Conservation (phyloP, 495 filamentous ascomycete genomes). For the Durotheca rogersii region DNA sequence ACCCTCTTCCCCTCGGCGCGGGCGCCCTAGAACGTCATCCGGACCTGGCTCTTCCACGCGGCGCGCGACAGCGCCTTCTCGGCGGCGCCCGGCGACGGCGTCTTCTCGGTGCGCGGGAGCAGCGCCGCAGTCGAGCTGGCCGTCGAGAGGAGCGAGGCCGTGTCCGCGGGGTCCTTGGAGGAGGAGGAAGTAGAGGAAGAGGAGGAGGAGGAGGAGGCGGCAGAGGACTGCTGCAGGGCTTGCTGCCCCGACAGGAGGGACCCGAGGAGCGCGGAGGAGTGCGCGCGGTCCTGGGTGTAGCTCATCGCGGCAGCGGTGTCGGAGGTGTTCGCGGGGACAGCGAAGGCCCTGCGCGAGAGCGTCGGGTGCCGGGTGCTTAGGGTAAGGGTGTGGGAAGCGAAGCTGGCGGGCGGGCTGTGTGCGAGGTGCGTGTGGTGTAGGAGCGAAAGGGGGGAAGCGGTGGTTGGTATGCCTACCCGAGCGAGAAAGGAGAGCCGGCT, state of each 20-base stretch:
- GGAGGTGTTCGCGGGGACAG: too few species aligned
- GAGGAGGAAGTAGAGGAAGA: constrained; percentile 1
- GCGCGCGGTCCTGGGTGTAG: constrained; percentile 26
- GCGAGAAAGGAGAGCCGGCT: neutral
- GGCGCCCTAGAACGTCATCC: constrained; percentile 16
- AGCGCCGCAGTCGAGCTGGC: constrained; percentile 34
- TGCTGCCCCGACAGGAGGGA: constrained; percentile 17
- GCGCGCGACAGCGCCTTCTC: neutral
- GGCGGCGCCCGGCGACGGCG: too few species aligned
- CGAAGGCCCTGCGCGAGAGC: too few species aligned
- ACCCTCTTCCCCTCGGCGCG: too few species aligned
- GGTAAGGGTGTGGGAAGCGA: too few species aligned
- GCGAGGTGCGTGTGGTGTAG: too few species aligned
- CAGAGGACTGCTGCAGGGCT: constrained; percentile 4
- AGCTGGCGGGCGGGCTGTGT: too few species aligned
- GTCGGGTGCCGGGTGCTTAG: too few species aligned
- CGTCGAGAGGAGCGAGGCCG: constrained; percentile 34
- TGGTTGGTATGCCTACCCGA: too few species aligned
- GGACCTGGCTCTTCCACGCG: constrained; percentile 19
- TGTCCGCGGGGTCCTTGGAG: constrained; percentile 26
- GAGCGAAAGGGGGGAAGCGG: too few species aligned
- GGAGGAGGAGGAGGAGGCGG: neutral
- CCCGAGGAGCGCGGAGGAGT: constrained; percentile 19
- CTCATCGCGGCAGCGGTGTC: constrained; percentile 25
- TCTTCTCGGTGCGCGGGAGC: constrained; percentile 28